A percentile compares a stretch with the other conserved stretches of the same genome.
Evolutionary conservation across 2,329 filamentous ascomycete species (phyloP).

Genomic region (Fusarium sambucinum): DNA sequence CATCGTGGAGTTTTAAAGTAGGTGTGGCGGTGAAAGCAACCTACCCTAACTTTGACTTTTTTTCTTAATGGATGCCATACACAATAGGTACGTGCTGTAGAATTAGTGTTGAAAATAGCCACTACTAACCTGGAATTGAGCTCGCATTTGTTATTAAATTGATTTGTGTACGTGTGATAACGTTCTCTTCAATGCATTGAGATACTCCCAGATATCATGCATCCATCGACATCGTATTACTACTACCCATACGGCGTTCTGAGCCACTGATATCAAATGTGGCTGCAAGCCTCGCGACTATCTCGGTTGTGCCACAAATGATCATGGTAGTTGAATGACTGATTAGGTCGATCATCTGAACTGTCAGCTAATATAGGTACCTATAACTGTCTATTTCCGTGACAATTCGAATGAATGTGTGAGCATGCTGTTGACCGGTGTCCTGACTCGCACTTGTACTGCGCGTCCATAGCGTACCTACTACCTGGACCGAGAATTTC

Average conservation of each 20-base stretch:
- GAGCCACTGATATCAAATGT: not conserved
- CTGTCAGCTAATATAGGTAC: not conserved
- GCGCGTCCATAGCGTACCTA: constrained; percentile 11
- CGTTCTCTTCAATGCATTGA: not conserved
- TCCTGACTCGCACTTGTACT: constrained; percentile 31
- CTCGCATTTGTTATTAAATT: not conserved
- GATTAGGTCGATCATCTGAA: not conserved
- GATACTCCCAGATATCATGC: not conserved
- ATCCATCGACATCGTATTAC: not conserved
- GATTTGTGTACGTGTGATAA: not conserved
- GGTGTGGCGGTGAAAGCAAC: constrained; percentile 9
- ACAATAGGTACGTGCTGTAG: not conserved
- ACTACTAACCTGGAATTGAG: not conserved
- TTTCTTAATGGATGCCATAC: not conserved
- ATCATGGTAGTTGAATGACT: not conserved
- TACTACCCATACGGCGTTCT: not conserved
- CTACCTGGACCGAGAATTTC: constrained; percentile 30
- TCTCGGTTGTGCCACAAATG: not conserved
- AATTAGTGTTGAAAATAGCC: not conserved
- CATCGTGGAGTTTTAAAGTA: not conserved
- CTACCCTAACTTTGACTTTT: not conserved
- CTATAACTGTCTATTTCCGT: constrained; percentile 12
- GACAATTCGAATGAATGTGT: not conserved
- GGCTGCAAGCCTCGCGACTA: constrained; percentile 13
- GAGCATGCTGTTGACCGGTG: constrained; percentile 26